Evolutionary conservation across 1,139 yeast species (phyloP).

Genomic region (Nakaseomyces uthaithaninus): DNA sequence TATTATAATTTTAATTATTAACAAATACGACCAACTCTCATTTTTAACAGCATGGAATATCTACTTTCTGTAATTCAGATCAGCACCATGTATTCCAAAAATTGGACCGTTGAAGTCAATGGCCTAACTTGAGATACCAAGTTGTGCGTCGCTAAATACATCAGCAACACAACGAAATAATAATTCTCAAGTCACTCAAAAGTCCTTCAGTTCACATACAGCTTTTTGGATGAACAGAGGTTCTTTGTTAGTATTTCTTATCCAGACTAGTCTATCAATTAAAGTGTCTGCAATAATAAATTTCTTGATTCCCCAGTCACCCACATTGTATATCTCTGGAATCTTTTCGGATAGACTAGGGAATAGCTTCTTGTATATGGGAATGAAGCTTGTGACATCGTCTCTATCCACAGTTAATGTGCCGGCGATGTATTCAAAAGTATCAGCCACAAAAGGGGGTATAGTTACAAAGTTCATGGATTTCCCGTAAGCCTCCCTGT

Average conservation of each 20-base stretch:
- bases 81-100: too few relatives aligned
- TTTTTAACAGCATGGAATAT: background rate
- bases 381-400: constrained; percentile 49
- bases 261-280: constrained; percentile 50
- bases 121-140: too few relatives aligned
- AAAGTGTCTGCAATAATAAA: constrained; percentile 54
- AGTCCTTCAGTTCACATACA: constrained; percentile 6
- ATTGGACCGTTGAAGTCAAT: too few relatives aligned
- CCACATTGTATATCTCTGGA: constrained; percentile 54
- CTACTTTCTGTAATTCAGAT: too few relatives aligned
- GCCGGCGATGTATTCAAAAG: constrained; percentile 38
- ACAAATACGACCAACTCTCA: background rate
- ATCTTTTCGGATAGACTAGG: constrained; percentile 45
- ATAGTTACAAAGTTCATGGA: constrained; percentile 27
- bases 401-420: constrained; percentile 38
- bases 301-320: constrained; percentile 56
- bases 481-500: constrained; percentile 33
- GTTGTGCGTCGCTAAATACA: too few relatives aligned
- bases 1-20: background rate
- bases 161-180: too few relatives aligned
- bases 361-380: constrained; percentile 47
- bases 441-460: constrained; percentile 46
- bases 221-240: constrained; percentile 43
- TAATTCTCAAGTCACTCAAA: background rate
- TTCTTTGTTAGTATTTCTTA: constrained; percentile 53